Evolutionary conservation across 1,284 basidiomycete species (phyloP), one percentile per base, ranked within the genome.

Genomic region (Apiotrichum veenhuisii): DNA sequence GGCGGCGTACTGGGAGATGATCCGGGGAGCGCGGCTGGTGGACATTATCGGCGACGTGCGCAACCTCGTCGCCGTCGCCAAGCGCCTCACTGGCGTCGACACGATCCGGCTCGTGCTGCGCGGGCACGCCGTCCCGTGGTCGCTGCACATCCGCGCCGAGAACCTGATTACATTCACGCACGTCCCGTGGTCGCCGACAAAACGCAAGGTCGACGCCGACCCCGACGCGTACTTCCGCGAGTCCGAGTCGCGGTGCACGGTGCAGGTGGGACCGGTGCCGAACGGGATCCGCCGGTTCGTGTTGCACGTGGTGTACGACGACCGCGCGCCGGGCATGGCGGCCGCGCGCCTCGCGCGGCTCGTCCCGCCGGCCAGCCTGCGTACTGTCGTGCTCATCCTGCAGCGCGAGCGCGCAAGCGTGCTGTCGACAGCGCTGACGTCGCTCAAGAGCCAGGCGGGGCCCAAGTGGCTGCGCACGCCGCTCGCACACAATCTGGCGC

Each of bases 221-320:
- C 34, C 34, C 12, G 45, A 17, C 27, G 20, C 5, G 10, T 8
- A 18, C 30, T 5, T 4, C n/a, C 23, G 8, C 11, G 3, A 18
- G 49, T 48, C 43, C 48, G 41, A 20, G 36, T 20, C 10, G 33
- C 46, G 47, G 20, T 20, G 15, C 25, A 52, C 15, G 36, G 53
- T 54, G 3, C 41, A 52, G 41, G 47, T 58, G 1, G 59, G 59
- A 0, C 59, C 59, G 0, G 37, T 61, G 9, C 55, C 55, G 0
- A 51, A 53, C 18, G 46, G 45, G 0, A 26, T 45, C 10, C 37
- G 49, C 45, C 46, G 52, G n/a, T 44, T 58, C 36, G 50, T 61
- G 18, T 45, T 61, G 0, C 55, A 61, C 30, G 42, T 61, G 1
- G 40, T 46, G 7, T 61, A 53, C 47, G 59, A 61, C 50, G 55